Evolutionary conservation across 129 eudicot genomes (phyloP).

Genomic region (Sambucus nigra): DNA sequence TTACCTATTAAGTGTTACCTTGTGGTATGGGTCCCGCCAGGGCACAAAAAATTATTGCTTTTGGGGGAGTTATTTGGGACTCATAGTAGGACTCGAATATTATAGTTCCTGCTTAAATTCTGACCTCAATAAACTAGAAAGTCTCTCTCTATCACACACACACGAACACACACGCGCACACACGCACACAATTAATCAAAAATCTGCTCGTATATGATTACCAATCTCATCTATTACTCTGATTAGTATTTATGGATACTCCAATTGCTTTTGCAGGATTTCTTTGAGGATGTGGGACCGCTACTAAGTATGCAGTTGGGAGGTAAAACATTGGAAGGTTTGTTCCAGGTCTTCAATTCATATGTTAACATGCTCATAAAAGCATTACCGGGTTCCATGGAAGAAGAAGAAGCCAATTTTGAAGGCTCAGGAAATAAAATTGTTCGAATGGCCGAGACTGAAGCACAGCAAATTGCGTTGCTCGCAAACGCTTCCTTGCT

Average conservation of each 20-base stretch:
- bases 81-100: too few species aligned
- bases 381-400: slow-evolving; percentile 92
- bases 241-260: neutral
- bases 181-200: too few species aligned
- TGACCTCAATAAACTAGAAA: neutral
- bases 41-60: too few species aligned
- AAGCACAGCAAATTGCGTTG: slow-evolving; percentile 92
- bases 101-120: neutral
- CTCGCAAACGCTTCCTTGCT: slow-evolving; percentile 91
- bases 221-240: neutral
- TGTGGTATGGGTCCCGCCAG: too few species aligned
- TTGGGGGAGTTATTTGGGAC: too few species aligned
- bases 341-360: slow-evolving; percentile 70
- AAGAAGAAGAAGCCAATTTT: slow-evolving; percentile 63
- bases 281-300: slow-evolving; percentile 96
- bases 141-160: too few species aligned
- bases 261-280: slow-evolving; percentile 45
- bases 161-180: neutral
- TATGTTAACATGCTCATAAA: slow-evolving; percentile 73
- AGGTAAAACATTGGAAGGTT: slow-evolving; percentile 84
- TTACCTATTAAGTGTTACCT: too few species aligned
- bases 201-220: neutral
- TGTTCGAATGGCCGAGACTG: slow-evolving; percentile 90
- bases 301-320: slow-evolving; percentile 92
- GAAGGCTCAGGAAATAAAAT: slow-evolving; percentile 75